A percentile compares a stretch with the other conserved stretches of the same genome.
Conservation (phyloP, 106 monocot genomes). For the Phalaenopsis aphrodite region DNA sequence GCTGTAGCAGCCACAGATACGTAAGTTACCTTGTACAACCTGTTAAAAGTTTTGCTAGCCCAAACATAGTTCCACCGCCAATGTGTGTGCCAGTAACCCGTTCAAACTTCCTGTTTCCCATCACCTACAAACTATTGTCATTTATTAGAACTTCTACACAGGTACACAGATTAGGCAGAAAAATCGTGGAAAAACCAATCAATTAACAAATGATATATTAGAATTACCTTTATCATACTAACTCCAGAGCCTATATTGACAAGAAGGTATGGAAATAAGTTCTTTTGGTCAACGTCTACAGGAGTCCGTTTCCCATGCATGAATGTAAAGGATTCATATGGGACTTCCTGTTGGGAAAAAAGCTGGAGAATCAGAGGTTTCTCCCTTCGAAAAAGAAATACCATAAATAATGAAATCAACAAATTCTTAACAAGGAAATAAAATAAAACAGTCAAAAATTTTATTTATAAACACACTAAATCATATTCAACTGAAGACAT, state of each 20-base stretch:
- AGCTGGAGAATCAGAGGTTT: background rate
- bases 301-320: constrained; percentile 31
- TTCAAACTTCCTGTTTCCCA: constrained; percentile 54
- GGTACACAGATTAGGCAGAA: background rate
- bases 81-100: constrained; percentile 74
- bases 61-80: constrained; percentile 75
- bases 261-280: constrained; percentile 63
- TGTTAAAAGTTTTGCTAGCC: constrained; percentile 72
- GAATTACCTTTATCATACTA: constrained; percentile 61
- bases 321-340: constrained; percentile 48
- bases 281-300: constrained; percentile 30
- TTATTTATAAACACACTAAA: background rate
- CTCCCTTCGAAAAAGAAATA: background rate
- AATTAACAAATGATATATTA: background rate
- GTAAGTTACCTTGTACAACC: constrained; percentile 50
- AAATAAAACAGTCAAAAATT: background rate
- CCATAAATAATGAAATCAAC: background rate
- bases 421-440: background rate
- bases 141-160: constrained; percentile 1
- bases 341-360: constrained; percentile 32
- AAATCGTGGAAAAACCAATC: background rate
- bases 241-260: constrained; percentile 80
- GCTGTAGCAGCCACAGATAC: background rate
- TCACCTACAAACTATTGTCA: constrained; percentile 42
- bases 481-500: background rate